These are phyloP conservation scores for Solanum lignicaule DNA, from an alignment of 257 asterid genomes.

Conservation along the genomic window DNA sequence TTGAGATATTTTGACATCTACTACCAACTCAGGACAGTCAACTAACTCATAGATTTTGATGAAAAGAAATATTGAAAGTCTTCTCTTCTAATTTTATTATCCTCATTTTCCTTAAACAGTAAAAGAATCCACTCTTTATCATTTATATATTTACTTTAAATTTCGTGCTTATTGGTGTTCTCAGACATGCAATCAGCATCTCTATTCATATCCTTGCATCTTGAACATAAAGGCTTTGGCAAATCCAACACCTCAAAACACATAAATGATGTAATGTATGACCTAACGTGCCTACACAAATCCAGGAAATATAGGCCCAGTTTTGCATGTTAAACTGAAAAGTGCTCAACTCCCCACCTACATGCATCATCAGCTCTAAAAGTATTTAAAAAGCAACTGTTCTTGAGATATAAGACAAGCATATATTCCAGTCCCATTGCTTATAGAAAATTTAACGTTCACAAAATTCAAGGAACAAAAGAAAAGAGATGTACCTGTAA, in stretches of 20 bases:
- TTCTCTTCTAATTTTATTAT: not conserved
- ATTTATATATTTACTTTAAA: not conserved
- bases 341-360: not conserved
- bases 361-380: not conserved
- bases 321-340: not conserved
- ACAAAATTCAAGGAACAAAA: not conserved
- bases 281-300: not conserved
- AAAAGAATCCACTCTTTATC: not conserved
- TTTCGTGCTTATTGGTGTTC: not conserved
- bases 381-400: not conserved
- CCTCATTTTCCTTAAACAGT: not conserved
- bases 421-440: not conserved
- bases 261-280: not conserved
- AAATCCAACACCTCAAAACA: not conserved
- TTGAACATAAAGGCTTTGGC: not conserved
- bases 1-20: not conserved
- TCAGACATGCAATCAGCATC: not conserved
- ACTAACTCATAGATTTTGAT: not conserved
- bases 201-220: not conserved
- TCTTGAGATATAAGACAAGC: not conserved
- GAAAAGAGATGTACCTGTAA: not conserved
- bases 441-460: not conserved
- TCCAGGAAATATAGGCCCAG: not conserved
- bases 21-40: not conserved
- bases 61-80: not conserved